Base-by-base conservation (phyloP, 2,329 filamentous ascomycete genomes). In the Fusarium abutilonis region DNA sequence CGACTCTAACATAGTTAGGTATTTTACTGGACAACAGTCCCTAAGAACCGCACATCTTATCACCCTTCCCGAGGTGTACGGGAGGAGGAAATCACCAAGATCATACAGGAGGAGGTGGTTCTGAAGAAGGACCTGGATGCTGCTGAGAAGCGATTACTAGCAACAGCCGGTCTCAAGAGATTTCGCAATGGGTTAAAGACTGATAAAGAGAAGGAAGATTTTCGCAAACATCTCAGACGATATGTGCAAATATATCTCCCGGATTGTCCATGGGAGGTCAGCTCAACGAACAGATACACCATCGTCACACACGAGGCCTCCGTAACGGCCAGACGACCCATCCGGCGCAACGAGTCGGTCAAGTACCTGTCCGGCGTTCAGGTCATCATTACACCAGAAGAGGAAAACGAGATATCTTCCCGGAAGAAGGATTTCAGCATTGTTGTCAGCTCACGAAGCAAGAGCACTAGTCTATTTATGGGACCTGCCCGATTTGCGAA, bases 401-500 rank as follows among this genome's bases (percentile, higher is more conserved):
- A 99, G 75, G 95, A 98, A 73, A 84, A 87, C 60, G 87, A 91
- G 53, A 85, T 98, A 55, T 90, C 92, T 23, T 77, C 88, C 63
- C 89, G 88, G 57, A 90, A 95, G 73, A 93, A 94, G 72, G 95
- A 99, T 73, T 99, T 99, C 75, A 97, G 93, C 74, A 93, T 99
- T 63, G 93, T 99, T 29, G 91, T 97, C 72, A 97, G 93, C 61
- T 94, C 92, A 66, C 86, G 95, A 56, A 94, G 91, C 77, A 97
- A 96, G 77, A 89, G 89, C 59, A 90, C 93, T 28, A 96, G 92
- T 47, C 80, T 99, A 38, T 98, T 99, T 73, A 88, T 99, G 73
- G 95, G 95, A 0, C 96, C 95, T 8, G 95, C 95, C 31, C 88
- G 95, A 46, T 98, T 99, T 75, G 93, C 95, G 23, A 99, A 99